Evolutionary conservation across 164 flowering plant genomes (phyloP).

Genomic region (Amborella trichopoda): DNA sequence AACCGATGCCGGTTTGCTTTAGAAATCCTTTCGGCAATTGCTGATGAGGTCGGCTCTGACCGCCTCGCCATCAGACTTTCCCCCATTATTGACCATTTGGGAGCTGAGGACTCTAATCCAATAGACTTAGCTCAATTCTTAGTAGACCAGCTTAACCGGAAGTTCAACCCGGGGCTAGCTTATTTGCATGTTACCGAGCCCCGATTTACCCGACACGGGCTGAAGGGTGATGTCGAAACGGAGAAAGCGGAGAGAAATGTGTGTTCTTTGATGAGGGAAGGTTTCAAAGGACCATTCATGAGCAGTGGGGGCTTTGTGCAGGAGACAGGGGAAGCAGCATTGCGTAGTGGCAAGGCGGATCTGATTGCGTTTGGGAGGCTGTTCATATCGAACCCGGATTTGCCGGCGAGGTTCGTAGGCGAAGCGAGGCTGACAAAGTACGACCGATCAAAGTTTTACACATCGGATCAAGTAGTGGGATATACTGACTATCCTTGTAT

Average conservation of each 20-base stretch:
- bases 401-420: constrained; percentile 16
- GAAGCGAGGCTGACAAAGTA: constrained; percentile 23
- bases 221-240: constrained; percentile 15
- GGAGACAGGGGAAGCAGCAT: constrained; percentile 22
- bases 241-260: constrained; percentile 12
- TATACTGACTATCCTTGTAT: constrained; percentile 37
- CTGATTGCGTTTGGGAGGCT: constrained; percentile 25
- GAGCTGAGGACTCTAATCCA: constrained; percentile 26
- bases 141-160: constrained; percentile 11
- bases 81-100: constrained; percentile 24
- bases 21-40: constrained; percentile 14
- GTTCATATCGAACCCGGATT: constrained; percentile 34
- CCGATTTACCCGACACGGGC: constrained; percentile 22
- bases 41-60: constrained; percentile 24
- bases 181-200: constrained; percentile 31
- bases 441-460: constrained; percentile 23
- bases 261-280: constrained; percentile 13
- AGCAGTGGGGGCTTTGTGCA: constrained; percentile 29
- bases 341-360: constrained; percentile 27
- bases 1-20: constrained; percentile 23
- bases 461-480: constrained; percentile 27
- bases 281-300: constrained; percentile 19
- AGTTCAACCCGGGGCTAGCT: constrained; percentile 12
- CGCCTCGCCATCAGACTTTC: constrained; percentile 28
- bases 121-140: constrained; percentile 17